Conservation (phyloP, 805 yeast genomes). For the Starmerella sp. region DNA sequence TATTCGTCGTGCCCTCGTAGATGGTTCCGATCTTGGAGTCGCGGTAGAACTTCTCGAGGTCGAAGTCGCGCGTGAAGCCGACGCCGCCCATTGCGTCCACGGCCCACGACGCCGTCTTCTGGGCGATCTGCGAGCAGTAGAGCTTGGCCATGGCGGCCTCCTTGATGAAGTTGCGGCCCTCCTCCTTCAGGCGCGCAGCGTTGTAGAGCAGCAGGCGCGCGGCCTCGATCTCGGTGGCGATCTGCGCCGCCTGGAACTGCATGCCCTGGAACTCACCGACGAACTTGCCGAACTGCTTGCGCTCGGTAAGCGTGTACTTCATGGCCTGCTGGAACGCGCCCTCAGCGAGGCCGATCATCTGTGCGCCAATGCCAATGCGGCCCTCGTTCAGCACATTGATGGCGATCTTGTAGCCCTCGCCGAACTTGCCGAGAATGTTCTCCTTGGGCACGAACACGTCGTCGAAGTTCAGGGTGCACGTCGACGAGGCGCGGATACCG, state of each 20-base stretch:
- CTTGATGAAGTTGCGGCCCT: slow-evolving; percentile 32
- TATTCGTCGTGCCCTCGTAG: slow-evolving; percentile 37
- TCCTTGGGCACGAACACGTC: slow-evolving; percentile 34
- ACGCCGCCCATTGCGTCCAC: slow-evolving; percentile 41
- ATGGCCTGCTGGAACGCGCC: slow-evolving; percentile 36
- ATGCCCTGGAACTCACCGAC: slow-evolving; percentile 38
- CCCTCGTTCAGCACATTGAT: slow-evolving; percentile 37
- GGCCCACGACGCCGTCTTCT: slow-evolving; percentile 32
- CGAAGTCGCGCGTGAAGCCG: slow-evolving; percentile 36
- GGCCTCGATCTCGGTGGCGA: slow-evolving; percentile 37
- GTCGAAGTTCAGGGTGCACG: slow-evolving; percentile 34
- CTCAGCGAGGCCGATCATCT: slow-evolving; percentile 36
- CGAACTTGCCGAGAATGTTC: slow-evolving; percentile 34
- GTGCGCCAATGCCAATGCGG: slow-evolving; percentile 38
- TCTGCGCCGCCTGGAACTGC: slow-evolving; percentile 38
- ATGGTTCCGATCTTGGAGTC: slow-evolving; percentile 38
- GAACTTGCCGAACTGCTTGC: slow-evolving; percentile 35
- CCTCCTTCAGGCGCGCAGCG: slow-evolving; percentile 38
- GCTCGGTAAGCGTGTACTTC: slow-evolving; percentile 31
- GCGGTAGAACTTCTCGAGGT: slow-evolving; percentile 35
- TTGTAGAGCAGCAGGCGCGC: slow-evolving; percentile 34
- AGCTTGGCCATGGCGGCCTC: slow-evolving; percentile 39
- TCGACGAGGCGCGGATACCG: slow-evolving; percentile 36
- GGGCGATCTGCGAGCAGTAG: slow-evolving; percentile 34
- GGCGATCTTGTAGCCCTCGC: slow-evolving; percentile 38